Base-by-base conservation (phyloP, 768 basidiomycete genomes). In the Trametes elegans region DNA sequence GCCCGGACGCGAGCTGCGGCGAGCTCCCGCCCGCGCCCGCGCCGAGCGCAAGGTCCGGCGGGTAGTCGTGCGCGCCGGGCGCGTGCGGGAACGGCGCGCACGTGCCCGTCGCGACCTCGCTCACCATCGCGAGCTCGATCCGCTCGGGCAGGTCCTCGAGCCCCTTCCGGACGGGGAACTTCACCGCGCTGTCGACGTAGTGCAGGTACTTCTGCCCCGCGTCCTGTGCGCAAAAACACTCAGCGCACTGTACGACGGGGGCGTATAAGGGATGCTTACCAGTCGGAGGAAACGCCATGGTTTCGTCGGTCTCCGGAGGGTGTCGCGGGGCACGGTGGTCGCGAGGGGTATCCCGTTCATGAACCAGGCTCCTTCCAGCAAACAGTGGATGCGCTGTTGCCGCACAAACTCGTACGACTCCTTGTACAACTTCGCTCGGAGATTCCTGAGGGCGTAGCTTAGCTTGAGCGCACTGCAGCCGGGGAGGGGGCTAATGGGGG, bases 331-430 rank as follows among this genome's bases (percentile, higher is more conserved):
- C 9, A 66, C 67, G 16, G 78, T 77, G 14, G 73, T 64, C 23
- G 71, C 61, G 19, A 70, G 34, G 0, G 85, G 83, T 34, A 88
- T 71, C 1, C 85, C 92, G 63, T 87, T 93, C 59, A 90, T 81
- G 70, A 97, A 95, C 93, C 93, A 97, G 19, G 91, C 88, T 28
- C 93, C 93, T 66, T 93, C 87, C 41, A 92, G 73, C 34, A 97
- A 71, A 65, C 93, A 95, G 60, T 90, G 87, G 64, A 94, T 87
- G 49, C 93, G 79, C 70, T 97, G 93, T 66, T 89, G 86, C 36
- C 87, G 79, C 19, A 97, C 89, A 64, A 94, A 95, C 65, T 93
- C 90, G 60, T 83, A 91, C 13, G 90, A 93, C 67, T 97, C 93
- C 64, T 85, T 91, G 76, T 90, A 90, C 19, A 97, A 75, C 61